Base-by-base conservation (phyloP, 2,329 filamentous ascomycete species). In the Sclerotinia spermophila region DNA sequence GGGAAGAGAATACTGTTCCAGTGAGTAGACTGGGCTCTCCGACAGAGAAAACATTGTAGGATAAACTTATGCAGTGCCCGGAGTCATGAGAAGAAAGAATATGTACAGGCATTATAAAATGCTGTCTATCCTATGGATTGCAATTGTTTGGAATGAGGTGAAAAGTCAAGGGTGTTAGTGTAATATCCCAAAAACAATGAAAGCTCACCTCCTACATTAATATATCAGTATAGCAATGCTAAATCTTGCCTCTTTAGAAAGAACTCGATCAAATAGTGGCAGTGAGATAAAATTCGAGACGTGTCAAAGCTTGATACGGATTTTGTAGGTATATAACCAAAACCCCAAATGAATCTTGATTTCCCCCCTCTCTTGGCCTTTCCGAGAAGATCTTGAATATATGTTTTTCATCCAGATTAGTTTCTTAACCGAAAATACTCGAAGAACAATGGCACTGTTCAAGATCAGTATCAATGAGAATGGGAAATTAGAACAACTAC, bases 1-100 rank as follows among this genome's bases (percentile, higher is more conserved):
- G 81, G 62, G 82, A 75, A 2, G 75, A 71, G 5, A 74, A 77
- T 48, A 82, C 74, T n/a, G 71, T 72, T 42, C 67, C 58, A 69
- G 24, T 5, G 5, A 30, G 11, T 8, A 21, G 15, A 11, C 15
- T 80, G n/a, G 78, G 75, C 6, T 81, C 78, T 33, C 79, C 76
- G 2, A 79, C 78, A 17, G 81, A 78, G 72, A 82, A 87, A 1
- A 90, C 79, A 71, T 89, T 89, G 78, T 90, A 89, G 0, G 86
- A 89, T 33, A 90, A 76, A 0, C 85, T 89, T 24, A 90, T 72
- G 0, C 86, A 83, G 70, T 89, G 81, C 0, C 87, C 86, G 1
- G 78, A 73, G 0, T 79, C 84, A 8, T 90, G 83, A 81, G 0
- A 82, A 74, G 1, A 87, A 82, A 72, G 87, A 84, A 68, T 87